Evolutionary conservation across 805 yeast species (phyloP).

Genomic region (Ogataea wickerhamii): DNA sequence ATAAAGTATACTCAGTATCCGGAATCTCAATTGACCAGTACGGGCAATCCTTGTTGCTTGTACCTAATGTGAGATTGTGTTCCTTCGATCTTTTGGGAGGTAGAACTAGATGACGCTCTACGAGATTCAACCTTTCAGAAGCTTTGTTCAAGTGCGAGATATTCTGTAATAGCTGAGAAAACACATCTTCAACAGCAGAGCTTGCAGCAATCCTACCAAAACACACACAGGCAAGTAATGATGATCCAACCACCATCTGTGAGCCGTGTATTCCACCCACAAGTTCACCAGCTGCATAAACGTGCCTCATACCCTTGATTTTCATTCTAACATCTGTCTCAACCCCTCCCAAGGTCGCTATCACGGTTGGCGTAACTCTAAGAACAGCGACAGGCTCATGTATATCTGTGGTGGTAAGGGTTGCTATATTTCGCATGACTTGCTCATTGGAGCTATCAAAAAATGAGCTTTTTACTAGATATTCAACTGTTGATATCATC

Average conservation of each 20-base stretch:
- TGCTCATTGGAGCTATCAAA: neutral
- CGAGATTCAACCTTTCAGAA: constrained; percentile 6
- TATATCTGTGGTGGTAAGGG: constrained; percentile 1
- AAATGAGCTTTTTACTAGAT: neutral
- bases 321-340: constrained; percentile 40
- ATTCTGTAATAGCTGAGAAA: constrained; percentile 11
- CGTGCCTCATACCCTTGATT: constrained; percentile 31
- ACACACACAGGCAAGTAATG: constrained; percentile 57
- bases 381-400: constrained; percentile 3
- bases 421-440: neutral
- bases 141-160: constrained; percentile 1
- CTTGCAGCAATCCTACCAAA: constrained; percentile 53
- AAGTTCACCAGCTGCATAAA: constrained; percentile 65
- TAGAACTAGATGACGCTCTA: constrained; percentile 7
- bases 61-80: too few species aligned
- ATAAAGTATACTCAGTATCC: constrained; percentile 41
- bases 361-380: constrained; percentile 14
- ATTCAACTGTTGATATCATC: neutral
- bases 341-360: constrained; percentile 54
- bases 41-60: neutral
- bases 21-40: constrained; percentile 37
- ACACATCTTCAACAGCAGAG: constrained; percentile 31
- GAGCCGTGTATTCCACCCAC: constrained; percentile 69
- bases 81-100: neutral
- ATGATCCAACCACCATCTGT: constrained; percentile 57